These are phyloP conservation scores for Solanum hybrid DNA, from an alignment of 305 asterid species.

Conservation along the genomic window DNA sequence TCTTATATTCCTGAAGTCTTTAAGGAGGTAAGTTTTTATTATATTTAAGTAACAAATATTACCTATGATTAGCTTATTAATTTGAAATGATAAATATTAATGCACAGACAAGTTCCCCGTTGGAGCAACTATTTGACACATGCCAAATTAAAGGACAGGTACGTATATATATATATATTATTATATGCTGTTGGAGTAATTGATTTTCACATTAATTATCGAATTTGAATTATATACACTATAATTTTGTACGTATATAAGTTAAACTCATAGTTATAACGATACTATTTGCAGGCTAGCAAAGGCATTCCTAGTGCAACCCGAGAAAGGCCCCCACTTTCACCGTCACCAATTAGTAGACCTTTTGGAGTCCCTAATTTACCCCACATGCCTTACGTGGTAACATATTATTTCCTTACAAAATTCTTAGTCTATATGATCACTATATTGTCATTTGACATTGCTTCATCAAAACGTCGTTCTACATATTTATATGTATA, in stretches of 20 bases:
- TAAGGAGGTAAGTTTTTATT: neutral
- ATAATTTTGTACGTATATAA: neutral
- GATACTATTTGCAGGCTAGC: neutral
- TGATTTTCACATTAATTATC: neutral
- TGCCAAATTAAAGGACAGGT: slow-evolving; percentile 1
- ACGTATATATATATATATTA: neutral
- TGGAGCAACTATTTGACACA: neutral
- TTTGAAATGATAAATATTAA: neutral
- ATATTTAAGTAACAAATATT: neutral
- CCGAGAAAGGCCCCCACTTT: slow-evolving; percentile 15
- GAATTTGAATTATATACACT: neutral
- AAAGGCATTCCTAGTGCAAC: neutral
- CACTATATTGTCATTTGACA: neutral
- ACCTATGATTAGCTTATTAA: neutral
- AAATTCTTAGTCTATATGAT: neutral
- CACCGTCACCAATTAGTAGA: slow-evolving; percentile 12
- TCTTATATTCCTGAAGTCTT: neutral
- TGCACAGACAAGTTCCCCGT: neutral
- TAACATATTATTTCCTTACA: neutral
- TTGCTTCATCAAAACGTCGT: neutral
- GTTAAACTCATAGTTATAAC: neutral
- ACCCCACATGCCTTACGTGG: slow-evolving; percentile 10
- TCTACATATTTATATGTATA: too few species aligned
- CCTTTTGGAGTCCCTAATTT: neutral
- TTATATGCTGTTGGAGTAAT: neutral